Evolutionary conservation across 345 rosid species (phyloP), one percentile per base, ranked within the genome.

Genomic region (Sonneratia alba): DNA sequence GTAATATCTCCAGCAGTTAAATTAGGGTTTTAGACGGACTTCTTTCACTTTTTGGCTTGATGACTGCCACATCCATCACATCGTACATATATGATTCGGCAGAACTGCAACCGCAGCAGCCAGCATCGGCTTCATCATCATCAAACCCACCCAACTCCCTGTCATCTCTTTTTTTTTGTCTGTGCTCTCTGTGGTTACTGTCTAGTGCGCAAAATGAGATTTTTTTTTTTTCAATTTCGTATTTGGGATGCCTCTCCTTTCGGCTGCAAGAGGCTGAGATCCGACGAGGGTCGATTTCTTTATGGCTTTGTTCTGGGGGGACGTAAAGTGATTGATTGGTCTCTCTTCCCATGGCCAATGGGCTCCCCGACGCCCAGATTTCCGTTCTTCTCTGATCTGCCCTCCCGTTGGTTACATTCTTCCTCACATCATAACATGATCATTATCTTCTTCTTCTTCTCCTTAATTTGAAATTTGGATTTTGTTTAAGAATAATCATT

Each of bases 201-300:
- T 18, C 32, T 11, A 16, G 32, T 45, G 38, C 0, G 12, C 49
- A 32, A 43, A 19, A 48, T 47, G 51, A 34, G 34, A 68, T 11
- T 34, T 67, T 45, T 45, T 42, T 19, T 40, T 38, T 22, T 68
- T 68, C 36, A 19, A 36, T n/a, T 13, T 3, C 53, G 12, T n/a
- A 16, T 16, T 27, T 40, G 40, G 8, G 47, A 18, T 34, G 75
- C 75, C 75, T 61, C 61, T 62, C 75, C 75, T 72, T 62, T 72
- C 43, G 75, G 69, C 73, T 71, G 32, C 73, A 59, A 71, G 73
- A 40, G 4, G 11, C 36, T 71, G 55, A 40, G 73, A 57, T 59
- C 67, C 67, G 16, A 18, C 16, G 42, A 68, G 56, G 73, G 43
- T 71, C 67, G 55, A 71, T 71, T 71, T 71, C 67, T 71, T 71